Conservation (phyloP, 176 grass and related monocot genomes). For the Tillandsia fasciculata region DNA sequence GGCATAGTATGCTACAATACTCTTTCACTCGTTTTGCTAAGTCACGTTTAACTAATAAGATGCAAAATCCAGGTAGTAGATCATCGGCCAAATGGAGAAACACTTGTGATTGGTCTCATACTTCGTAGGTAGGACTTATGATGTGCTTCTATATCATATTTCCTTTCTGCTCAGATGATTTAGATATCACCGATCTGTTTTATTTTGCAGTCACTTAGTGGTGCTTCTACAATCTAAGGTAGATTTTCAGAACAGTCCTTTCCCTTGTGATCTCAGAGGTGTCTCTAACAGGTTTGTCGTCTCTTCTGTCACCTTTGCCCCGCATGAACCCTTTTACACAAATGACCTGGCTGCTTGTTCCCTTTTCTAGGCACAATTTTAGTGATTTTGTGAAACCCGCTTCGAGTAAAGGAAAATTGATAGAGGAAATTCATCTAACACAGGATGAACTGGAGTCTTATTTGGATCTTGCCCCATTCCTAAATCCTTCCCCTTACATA, state of each 20-base stretch:
- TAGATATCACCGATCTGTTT: constrained; percentile 7
- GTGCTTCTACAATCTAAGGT: constrained; percentile 93
- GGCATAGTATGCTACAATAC: neutral
- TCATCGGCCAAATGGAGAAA: constrained; percentile 63
- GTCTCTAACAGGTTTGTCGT: constrained; percentile 65
- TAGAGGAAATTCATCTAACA: constrained; percentile 89
- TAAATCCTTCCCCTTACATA: constrained; percentile 90
- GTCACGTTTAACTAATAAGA: constrained; percentile 3
- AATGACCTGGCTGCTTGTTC: constrained; percentile 15
- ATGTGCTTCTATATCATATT: neutral
- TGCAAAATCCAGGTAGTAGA: constrained; percentile 64
- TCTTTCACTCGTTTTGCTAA: neutral
- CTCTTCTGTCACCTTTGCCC: constrained; percentile 8
- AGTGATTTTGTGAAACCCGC: constrained; percentile 97
- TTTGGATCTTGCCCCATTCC: constrained; percentile 87
- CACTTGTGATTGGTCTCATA: constrained; percentile 90
- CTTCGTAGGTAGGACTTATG: constrained; percentile 60
- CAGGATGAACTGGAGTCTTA: constrained; percentile 76
- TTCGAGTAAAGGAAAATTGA: constrained; percentile 94
- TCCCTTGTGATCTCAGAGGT: constrained; percentile 77
- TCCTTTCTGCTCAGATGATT: neutral
- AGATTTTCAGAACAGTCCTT: constrained; percentile 94
- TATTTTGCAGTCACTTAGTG: constrained; percentile 68
- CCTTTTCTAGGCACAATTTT: constrained; percentile 69
- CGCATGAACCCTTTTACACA: constrained; percentile 7